Evolutionary conservation across 2,329 filamentous ascomycete genomes (phyloP).

Genomic region (Paecilomyces formosus): DNA sequence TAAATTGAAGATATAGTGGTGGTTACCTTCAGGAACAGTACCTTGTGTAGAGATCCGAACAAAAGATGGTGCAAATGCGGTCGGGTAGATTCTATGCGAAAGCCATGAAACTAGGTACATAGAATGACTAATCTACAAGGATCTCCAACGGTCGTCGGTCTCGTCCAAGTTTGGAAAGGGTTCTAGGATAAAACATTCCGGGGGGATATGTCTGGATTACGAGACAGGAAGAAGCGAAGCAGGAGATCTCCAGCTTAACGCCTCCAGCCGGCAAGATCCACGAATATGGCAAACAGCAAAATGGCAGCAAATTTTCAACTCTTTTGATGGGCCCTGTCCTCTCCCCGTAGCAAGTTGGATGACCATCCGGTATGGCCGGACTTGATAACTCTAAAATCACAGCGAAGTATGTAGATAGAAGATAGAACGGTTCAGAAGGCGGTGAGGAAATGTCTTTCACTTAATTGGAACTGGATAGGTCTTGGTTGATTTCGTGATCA

Average conservation of each 20-base stretch:
- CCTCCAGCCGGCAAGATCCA: not conserved
- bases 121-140: not conserved
- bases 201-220: not conserved
- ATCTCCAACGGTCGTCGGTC: not conserved
- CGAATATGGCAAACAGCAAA: not conserved
- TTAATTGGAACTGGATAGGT: not conserved
- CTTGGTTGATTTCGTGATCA: slow-evolving; percentile 10
- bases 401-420: not conserved
- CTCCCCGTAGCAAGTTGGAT: not conserved
- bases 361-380: not conserved
- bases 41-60: not conserved
- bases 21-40: not conserved
- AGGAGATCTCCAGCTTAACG: not conserved
- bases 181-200: not conserved
- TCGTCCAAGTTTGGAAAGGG: not conserved
- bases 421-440: not conserved
- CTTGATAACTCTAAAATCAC: not conserved
- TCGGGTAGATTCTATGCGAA: no score
- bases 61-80: no score
- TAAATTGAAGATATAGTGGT: not conserved
- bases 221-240: not conserved
- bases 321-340: not conserved
- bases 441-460: not conserved
- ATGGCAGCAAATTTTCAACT: not conserved
- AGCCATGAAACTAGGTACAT: not conserved